Conservation (phyloP, 148 eudicot species). For the Chenopodium suecicum region DNA sequence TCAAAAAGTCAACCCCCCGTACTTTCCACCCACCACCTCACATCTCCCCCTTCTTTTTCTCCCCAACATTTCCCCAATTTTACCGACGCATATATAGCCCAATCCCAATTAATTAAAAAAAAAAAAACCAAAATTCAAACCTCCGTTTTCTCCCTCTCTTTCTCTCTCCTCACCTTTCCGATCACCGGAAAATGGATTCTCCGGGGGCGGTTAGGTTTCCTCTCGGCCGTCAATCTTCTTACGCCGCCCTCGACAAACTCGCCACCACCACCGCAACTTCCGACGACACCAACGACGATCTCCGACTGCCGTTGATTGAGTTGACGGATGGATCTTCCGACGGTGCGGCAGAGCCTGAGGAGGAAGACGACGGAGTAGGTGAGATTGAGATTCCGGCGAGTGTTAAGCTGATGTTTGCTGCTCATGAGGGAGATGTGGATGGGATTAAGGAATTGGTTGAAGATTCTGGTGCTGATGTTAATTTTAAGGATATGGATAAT, state of each 20-base stretch:
- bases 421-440: conserved; percentile 73
- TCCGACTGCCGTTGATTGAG: conserved; percentile 22
- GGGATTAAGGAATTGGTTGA: conserved; percentile 65
- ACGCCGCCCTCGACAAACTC: conserved; percentile 29
- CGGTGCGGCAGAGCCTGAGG: conserved; percentile 25
- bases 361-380: conserved; percentile 10
- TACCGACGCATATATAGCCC: conserved; percentile 14
- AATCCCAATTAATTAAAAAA: background rate
- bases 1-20: background rate
- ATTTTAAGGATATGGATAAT: conserved; percentile 70
- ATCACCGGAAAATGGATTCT: conserved; percentile 23
- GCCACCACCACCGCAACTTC: background rate
- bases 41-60: background rate
- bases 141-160: background rate
- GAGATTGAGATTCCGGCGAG: conserved; percentile 48
- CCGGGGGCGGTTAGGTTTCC: conserved; percentile 47
- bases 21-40: background rate
- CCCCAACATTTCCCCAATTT: background rate
- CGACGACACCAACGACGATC: background rate
- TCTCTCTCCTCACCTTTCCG: conserved; percentile 20
- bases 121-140: background rate
- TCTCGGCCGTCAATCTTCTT: conserved; percentile 70
- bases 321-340: conserved; percentile 27
- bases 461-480: conserved; percentile 52
- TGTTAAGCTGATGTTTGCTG: conserved; percentile 64